A percentile compares a stretch with the other conserved stretches of the same genome.
Conservation (phyloP, 495 filamentous ascomycete species). For the Penicillium nucicola region DNA sequence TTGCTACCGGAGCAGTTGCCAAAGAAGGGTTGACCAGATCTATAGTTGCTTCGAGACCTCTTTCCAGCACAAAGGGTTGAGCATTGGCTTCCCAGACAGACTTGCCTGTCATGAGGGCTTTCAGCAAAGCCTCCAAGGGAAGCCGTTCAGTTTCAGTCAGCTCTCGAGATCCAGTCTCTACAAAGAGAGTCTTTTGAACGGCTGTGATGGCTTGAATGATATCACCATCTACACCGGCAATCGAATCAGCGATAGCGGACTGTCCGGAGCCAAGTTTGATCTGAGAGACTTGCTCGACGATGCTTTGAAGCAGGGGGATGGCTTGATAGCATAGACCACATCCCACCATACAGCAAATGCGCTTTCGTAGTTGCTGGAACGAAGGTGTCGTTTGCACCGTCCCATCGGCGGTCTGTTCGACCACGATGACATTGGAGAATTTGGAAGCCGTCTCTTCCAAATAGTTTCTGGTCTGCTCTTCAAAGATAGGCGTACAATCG, state of each 20-base stretch:
- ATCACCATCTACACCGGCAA: conserved; percentile 35
- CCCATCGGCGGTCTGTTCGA: conserved; percentile 3
- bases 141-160: conserved; percentile 4
- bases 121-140: conserved; percentile 4
- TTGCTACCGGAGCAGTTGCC: neutral
- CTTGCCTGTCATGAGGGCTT: conserved; percentile 1
- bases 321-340: conserved; percentile 16
- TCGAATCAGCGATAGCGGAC: conserved; percentile 5
- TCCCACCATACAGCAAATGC: conserved; percentile 26
- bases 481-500: conserved; percentile 18
- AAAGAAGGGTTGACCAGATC: neutral
- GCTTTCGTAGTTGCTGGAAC: conserved; percentile 1
- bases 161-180: conserved; percentile 6
- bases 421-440: conserved; percentile 1
- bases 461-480: conserved; percentile 12
- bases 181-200: conserved; percentile 35
- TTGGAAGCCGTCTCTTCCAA: conserved; percentile 1
- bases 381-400: neutral
- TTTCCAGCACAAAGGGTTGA: conserved; percentile 5
- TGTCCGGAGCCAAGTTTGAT: neutral
- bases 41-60: conserved; percentile 9
- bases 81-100: neutral
- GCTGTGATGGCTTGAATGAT: conserved; percentile 41
- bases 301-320: conserved; percentile 8
- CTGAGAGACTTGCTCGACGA: conserved; percentile 9